Evolutionary conservation across 2,329 filamentous ascomycete species (phyloP).

Genomic region (Dactylellina leptospora): DNA sequence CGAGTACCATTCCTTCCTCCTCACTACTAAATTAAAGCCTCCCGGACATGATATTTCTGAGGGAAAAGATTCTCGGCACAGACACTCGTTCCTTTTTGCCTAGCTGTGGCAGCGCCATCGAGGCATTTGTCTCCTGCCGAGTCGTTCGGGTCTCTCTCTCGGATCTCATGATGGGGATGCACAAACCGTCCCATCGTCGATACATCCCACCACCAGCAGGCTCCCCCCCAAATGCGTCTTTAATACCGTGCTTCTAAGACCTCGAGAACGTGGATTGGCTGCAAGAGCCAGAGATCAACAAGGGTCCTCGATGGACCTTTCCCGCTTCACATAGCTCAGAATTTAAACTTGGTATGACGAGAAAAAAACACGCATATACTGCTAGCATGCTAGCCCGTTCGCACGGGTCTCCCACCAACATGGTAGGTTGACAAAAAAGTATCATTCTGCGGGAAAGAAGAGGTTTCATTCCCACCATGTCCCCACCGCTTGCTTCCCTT

Average conservation of each 20-base stretch:
- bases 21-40: too few species aligned
- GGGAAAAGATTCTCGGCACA: too few species aligned
- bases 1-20: too few species aligned
- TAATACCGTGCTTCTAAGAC: constrained; percentile 38
- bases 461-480: constrained; percentile 20
- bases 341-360: constrained; percentile 53
- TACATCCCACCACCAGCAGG: constrained; percentile 14
- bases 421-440: constrained; percentile 39
- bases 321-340: constrained; percentile 51
- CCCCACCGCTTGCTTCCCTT: constrained; percentile 5
- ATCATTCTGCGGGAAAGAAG: constrained; percentile 33
- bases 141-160: constrained; percentile 28
- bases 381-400: constrained; percentile 39
- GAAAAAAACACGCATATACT: constrained; percentile 49
- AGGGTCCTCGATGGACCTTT: constrained; percentile 53
- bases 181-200: constrained; percentile 49
- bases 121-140: constrained; percentile 16
- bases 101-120: constrained; percentile 11
- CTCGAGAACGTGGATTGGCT: constrained; percentile 53
- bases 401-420: constrained; percentile 53
- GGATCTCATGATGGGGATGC: constrained; percentile 4
- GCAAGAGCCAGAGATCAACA: constrained; percentile 51
- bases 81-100: too few species aligned
- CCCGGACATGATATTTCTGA: too few species aligned
- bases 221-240: constrained; percentile 48